These are phyloP conservation scores for Crithidia mellificae DNA, from an alignment of 208 protist genomes.

Conservation along the genomic window DNA sequence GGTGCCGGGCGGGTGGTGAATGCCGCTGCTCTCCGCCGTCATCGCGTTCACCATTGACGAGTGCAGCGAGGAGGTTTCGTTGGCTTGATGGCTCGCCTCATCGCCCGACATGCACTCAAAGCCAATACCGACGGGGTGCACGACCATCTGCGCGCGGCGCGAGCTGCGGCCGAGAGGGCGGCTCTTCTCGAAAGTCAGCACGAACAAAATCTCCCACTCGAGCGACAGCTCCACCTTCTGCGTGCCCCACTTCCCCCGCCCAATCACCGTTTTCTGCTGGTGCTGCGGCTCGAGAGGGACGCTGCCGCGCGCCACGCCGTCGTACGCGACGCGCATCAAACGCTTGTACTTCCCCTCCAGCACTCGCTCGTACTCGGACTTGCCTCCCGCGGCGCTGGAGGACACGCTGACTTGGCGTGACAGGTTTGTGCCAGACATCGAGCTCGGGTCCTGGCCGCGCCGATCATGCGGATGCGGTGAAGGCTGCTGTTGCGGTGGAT, in stretches of 20 bases:
- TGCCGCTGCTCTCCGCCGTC: conserved; percentile 16
- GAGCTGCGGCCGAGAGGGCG: conserved; percentile 43
- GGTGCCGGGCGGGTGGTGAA: conserved; percentile 7
- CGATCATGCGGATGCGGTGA: neutral
- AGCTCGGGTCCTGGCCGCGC: neutral
- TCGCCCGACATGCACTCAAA: conserved; percentile 47
- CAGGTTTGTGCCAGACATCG: neutral
- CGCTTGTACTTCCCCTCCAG: conserved; percentile 55
- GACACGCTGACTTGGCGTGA: conserved; percentile 12
- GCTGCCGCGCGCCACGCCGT: conserved; percentile 49
- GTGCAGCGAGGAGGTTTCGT: conserved; percentile 22
- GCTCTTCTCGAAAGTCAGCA: conserved; percentile 77
- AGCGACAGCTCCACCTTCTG: conserved; percentile 74
- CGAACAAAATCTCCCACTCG: conserved; percentile 82
- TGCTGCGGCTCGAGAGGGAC: conserved; percentile 64
- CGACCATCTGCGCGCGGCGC: conserved; percentile 56
- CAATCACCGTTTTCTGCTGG: conserved; percentile 51
- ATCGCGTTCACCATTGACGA: conserved; percentile 27
- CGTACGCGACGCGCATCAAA: conserved; percentile 77
- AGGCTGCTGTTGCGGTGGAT: neutral
- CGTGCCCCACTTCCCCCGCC: conserved; percentile 61
- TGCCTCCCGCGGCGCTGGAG: neutral
- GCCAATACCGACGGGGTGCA: conserved; percentile 76
- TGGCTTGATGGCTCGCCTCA: conserved; percentile 9
- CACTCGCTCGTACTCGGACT: conserved; percentile 46